Evolutionary conservation across 441 rosid genomes (phyloP).

Genomic region (Pelargonium fulgidum): DNA sequence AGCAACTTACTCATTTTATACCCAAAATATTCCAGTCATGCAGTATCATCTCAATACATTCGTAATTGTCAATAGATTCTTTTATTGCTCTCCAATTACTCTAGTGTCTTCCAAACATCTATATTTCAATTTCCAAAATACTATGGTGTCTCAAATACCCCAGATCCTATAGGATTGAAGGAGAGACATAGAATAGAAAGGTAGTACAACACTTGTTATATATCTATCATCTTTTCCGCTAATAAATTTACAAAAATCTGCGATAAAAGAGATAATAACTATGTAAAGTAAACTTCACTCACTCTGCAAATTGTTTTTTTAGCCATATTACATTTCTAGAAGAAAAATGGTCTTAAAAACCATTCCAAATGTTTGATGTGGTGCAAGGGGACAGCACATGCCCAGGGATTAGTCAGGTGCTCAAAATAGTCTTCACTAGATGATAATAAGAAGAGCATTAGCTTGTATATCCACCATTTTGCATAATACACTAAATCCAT

Average conservation of each 20-base stretch:
- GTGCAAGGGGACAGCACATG: neutral
- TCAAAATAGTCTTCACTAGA: neutral
- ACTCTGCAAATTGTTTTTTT: neutral
- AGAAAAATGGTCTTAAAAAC: neutral
- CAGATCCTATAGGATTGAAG: neutral
- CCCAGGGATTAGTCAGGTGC: constrained; percentile 4
- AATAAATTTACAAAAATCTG: neutral
- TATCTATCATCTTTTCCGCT: neutral
- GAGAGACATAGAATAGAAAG: neutral
- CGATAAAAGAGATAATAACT: neutral
- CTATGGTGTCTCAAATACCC: neutral
- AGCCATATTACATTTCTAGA: neutral
- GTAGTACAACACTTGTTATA: neutral
- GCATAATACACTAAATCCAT: neutral
- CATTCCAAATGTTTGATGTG: neutral
- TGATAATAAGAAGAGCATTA: neutral
- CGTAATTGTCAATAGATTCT: neutral
- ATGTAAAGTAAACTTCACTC: too few relatives aligned
- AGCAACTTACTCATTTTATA: too few relatives aligned
- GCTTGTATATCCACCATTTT: neutral
- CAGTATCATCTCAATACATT: neutral
- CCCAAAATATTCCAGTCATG: neutral
- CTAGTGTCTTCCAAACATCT: neutral
- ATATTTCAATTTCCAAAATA: neutral
- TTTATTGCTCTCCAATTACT: neutral